A percentile compares a stretch with the other conserved stretches of the same genome.
Conservation (phyloP, 345 rosid species). For the Eucalyptus cloeziana region DNA sequence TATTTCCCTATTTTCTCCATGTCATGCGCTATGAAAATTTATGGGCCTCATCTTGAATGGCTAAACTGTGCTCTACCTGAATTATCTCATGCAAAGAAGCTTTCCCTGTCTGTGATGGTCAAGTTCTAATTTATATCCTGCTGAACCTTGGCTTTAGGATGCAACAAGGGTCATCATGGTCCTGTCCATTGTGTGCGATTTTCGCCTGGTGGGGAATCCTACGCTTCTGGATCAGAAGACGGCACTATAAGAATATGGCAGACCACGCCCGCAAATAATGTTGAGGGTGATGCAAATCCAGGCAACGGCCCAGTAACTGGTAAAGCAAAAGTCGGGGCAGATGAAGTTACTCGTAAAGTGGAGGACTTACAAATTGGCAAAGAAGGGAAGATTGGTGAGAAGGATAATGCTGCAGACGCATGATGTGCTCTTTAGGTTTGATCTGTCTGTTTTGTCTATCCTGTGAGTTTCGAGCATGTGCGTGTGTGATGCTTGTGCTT, state of each 20-base stretch:
- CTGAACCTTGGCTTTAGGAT: slow-evolving; percentile 32
- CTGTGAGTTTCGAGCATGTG: neutral
- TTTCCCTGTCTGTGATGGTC: neutral
- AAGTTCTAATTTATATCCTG: neutral
- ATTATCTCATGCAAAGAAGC: neutral
- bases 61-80: neutral
- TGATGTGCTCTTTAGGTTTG: neutral
- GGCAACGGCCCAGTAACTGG: slow-evolving; percentile 6
- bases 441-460: neutral
- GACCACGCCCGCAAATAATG: slow-evolving; percentile 16
- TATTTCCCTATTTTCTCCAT: neutral
- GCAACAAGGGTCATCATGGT: slow-evolving; percentile 99
- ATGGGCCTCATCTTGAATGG: neutral
- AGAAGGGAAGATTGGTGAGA: slow-evolving; percentile 9
- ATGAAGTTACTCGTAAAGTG: slow-evolving; percentile 9
- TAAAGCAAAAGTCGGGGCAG: slow-evolving; percentile 7
- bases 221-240: slow-evolving; percentile 96
- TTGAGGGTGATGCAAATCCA: slow-evolving; percentile 7
- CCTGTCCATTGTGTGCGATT: slow-evolving; percentile 91
- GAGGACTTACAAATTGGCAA: slow-evolving; percentile 10
- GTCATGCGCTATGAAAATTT: neutral
- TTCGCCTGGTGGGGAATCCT: slow-evolving; percentile 91
- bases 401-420: neutral
- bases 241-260: slow-evolving; percentile 79
- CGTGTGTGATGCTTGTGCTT: neutral